Conservation (phyloP, 371 early-diverging fungal genomes). For the Lichtheimia ramosa region DNA sequence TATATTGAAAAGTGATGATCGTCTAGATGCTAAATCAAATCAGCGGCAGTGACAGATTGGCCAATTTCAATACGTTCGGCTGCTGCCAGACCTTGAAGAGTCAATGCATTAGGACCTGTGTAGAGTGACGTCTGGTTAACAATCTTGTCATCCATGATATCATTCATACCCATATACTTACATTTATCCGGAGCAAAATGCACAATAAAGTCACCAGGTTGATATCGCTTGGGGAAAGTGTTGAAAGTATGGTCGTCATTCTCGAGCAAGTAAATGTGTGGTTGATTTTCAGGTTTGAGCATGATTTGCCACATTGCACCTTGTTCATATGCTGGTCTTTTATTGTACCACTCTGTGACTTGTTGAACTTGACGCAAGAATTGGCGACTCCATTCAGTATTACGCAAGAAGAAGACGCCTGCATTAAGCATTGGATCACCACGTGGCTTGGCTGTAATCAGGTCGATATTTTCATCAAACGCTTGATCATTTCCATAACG, state of each 20-base stretch:
- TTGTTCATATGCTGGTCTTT: conserved; percentile 54
- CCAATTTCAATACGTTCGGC: conserved; percentile 27
- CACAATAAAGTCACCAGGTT: conserved; percentile 59
- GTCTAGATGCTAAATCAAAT: neutral
- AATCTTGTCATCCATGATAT: too few relatives aligned
- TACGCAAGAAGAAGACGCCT: conserved; percentile 63
- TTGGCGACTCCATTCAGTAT: conserved; percentile 56
- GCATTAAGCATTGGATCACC: conserved; percentile 59
- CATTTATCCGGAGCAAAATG: conserved; percentile 69
- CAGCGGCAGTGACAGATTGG: conserved; percentile 14
- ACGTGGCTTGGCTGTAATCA: conserved; percentile 50
- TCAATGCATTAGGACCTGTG: conserved; percentile 47
- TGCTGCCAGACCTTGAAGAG: conserved; percentile 46
- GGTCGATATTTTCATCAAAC: conserved; percentile 36
- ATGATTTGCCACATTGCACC: conserved; percentile 66
- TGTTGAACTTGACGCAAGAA: conserved; percentile 56
- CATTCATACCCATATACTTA: too few relatives aligned
- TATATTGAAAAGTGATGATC: too few relatives aligned
- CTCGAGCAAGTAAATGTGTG: conserved; percentile 45
- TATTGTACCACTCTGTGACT: conserved; percentile 44
- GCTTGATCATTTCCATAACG: conserved; percentile 20
- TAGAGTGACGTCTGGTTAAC: too few relatives aligned
- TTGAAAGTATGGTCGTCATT: conserved; percentile 63
- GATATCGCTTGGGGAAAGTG: conserved; percentile 54
- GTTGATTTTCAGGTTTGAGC: conserved; percentile 28